Conservation (phyloP, 163 green algal species). For the Chlorella variabilis region DNA sequence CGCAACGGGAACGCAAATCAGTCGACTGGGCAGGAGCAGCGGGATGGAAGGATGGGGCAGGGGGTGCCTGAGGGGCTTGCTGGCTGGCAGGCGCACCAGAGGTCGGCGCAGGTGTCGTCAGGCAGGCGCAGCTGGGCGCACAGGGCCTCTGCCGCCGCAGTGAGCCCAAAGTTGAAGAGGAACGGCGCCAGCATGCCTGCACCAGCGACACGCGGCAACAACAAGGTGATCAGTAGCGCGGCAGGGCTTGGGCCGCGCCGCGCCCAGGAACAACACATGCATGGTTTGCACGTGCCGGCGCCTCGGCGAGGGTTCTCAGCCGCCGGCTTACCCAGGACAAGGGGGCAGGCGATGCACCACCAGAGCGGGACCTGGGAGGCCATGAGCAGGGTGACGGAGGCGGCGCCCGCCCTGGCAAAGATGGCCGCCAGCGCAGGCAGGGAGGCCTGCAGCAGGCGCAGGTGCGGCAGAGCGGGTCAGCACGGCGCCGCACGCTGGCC, state of each 20-base stretch:
- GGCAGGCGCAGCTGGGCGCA: constrained; percentile 61
- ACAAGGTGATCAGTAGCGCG: too few species aligned
- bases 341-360: constrained; percentile 75
- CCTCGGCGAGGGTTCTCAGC: too few species aligned
- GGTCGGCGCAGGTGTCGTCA: constrained; percentile 60
- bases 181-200: constrained; percentile 72
- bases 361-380: constrained; percentile 46
- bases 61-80: neutral
- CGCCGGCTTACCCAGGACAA: too few species aligned
- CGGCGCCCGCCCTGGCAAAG: constrained; percentile 15
- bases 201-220: too few species aligned
- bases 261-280: too few species aligned
- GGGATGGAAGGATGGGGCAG: too few species aligned
- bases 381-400: constrained; percentile 2
- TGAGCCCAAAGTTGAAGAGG: constrained; percentile 72
- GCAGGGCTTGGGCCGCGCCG: too few species aligned
- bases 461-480: too few species aligned
- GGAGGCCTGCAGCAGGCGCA: neutral
- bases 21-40: neutral
- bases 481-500: too few species aligned
- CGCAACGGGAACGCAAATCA: too few species aligned
- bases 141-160: constrained; percentile 47
- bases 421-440: neutral
- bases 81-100: constrained; percentile 51
- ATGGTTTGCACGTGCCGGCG: too few species aligned